Conservation (phyloP, 768 basidiomycete species). For the Lentinula sp. region DNA sequence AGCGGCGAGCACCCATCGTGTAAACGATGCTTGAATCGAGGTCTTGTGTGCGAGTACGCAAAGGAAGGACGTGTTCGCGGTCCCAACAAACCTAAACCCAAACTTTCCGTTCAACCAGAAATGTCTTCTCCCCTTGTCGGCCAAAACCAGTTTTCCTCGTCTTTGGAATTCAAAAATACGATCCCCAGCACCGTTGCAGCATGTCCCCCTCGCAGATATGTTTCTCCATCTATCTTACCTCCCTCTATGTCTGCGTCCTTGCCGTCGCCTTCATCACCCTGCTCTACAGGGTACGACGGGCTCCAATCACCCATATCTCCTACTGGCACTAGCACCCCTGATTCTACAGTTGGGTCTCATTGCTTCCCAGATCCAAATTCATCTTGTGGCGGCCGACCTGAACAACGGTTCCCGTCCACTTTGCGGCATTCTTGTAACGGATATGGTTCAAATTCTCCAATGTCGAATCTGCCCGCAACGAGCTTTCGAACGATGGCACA, state of each 20-base stretch:
- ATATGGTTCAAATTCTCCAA: neutral
- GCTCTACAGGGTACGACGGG: neutral
- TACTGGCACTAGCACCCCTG: neutral
- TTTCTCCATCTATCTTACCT: neutral
- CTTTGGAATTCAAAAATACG: neutral
- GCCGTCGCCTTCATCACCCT: neutral
- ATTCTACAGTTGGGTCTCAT: neutral
- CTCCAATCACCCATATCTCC: neutral
- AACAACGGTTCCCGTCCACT: neutral
- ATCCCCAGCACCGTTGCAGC: neutral
- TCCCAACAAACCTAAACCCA: conserved; percentile 5
- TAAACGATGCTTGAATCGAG: conserved; percentile 53
- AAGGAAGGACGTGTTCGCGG: conserved; percentile 60
- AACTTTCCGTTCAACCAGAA: neutral
- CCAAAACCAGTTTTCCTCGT: neutral
- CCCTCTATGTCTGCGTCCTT: neutral
- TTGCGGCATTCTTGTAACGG: neutral
- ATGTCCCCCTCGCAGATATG: neutral
- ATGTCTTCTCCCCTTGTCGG: neutral
- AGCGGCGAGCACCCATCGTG: conserved; percentile 68
- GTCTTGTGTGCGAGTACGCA: conserved; percentile 60
- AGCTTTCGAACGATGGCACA: neutral
- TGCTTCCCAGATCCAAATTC: neutral
- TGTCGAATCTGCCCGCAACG: neutral
- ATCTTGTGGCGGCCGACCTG: neutral